Evolutionary conservation across 2,329 filamentous ascomycete species (phyloP), one percentile per base, ranked within the genome.

Genomic region (Sporothrix brasiliensis): DNA sequence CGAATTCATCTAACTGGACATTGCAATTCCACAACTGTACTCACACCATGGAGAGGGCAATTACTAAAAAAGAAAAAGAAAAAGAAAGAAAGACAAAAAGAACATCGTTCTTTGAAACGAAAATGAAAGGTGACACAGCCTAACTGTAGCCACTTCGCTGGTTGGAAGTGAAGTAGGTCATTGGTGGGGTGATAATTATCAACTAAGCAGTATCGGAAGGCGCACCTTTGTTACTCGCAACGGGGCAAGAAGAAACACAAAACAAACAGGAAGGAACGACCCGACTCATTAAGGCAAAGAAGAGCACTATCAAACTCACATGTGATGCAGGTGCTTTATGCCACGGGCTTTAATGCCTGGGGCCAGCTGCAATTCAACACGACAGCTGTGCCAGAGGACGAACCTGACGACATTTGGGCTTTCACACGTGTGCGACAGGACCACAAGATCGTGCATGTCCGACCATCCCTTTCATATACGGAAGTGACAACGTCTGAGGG

Each of bases 291-390:
- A n/a, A 47, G 21, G 39, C 14, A 50, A n/a, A n/a, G n/a, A n/a
- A n/a, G 49, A 44, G 39, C 11, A 16, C 14, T 24, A 6, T 13
- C 7, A n/a, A 5, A 47, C 7, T 4, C 47, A 39, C 5, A 24
- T 53, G 50, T 56, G 41, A 60, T 68, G 67, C 53, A 68, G 85
- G 79, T 84, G 68, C 77, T 89, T 5, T 86, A 85, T 75, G 85
- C 83, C 54, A 74, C 84, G 2, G 87, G 87, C 53, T 84, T 87
- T 78, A 89, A 89, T 75, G 85, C 86, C 69, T 89, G 85, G 85
- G 77, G 79, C 69, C 87, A 89, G 74, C 80, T 89, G 19, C 73
- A 75, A 2, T 84, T 87, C 71, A 56, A 56, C 9, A 14, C 67
- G 53, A 16, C 52, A 2, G 53, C 65, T 16, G 7, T 19, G 13